A percentile compares a stretch with the other conserved stretches of the same genome.
These are phyloP conservation scores for Globisporangium ultimum DNA, from an alignment of 352 stramenopile genomes.

Conservation along the genomic window DNA sequence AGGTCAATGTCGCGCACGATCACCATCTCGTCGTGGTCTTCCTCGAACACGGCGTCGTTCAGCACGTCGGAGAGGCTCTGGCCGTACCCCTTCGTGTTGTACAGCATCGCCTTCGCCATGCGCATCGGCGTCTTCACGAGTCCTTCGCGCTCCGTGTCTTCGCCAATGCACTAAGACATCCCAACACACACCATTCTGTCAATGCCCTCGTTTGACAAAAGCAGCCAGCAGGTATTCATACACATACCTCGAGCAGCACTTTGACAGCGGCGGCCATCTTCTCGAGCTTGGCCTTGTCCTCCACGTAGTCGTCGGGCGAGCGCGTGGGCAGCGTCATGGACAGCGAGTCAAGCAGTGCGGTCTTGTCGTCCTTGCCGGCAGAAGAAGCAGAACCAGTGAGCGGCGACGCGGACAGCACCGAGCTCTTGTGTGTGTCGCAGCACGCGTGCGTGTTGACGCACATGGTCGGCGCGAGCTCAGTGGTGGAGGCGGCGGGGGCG, in stretches of 20 bases:
- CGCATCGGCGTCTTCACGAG: constrained; percentile 95
- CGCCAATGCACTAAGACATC: constrained; percentile 82
- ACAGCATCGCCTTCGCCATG: constrained; percentile 96
- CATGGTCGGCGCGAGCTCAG: constrained; percentile 11
- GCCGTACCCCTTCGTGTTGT: constrained; percentile 95
- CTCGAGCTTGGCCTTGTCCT: constrained; percentile 77
- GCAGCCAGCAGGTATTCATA: neutral
- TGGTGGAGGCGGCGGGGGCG: constrained; percentile 18
- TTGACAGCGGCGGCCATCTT: constrained; percentile 94
- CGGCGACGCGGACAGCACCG: constrained; percentile 6
- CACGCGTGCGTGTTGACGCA: neutral
- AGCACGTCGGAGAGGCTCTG: constrained; percentile 88
- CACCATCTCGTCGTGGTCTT: constrained; percentile 99
- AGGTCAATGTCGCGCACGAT: constrained; percentile 99
- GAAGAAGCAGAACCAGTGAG: constrained; percentile 1
- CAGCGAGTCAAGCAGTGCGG: constrained; percentile 34
- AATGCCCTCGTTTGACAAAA: neutral
- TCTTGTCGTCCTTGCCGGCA: neutral
- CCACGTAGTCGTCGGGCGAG: constrained; percentile 52
- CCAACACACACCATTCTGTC: neutral
- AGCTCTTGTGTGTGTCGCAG: constrained; percentile 32
- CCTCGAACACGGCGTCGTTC: constrained; percentile 98
- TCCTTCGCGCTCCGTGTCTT: constrained; percentile 94
- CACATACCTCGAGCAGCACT: constrained; percentile 86
- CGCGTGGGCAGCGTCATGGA: constrained; percentile 66